A percentile compares a stretch with the other conserved stretches of the same genome.
Conservation (phyloP, 192 early-diverging fungal species). For the Diversispora epigaea region DNA sequence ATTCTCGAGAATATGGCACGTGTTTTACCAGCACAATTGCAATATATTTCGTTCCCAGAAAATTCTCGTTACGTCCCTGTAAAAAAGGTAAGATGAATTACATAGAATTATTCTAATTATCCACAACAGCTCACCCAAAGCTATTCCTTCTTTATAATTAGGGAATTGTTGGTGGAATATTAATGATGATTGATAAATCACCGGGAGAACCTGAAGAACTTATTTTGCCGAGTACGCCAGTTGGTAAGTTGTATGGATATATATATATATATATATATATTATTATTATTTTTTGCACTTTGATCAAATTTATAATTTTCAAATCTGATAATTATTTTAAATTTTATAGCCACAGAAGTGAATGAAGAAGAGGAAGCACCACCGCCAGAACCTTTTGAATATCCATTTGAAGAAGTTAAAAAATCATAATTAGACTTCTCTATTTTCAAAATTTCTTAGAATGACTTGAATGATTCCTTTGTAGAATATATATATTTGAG, state of each 20-base stretch:
- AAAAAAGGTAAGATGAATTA: slow-evolving; percentile 60
- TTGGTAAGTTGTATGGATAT: slow-evolving; percentile 35
- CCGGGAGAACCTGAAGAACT: slow-evolving; percentile 82
- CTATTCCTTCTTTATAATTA: slow-evolving; percentile 2
- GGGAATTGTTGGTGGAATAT: slow-evolving; percentile 76
- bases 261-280: too few species aligned
- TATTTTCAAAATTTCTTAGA: too few species aligned
- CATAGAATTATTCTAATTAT: neutral
- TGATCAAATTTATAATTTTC: neutral
- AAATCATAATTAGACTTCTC: neutral
- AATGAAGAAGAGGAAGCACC: slow-evolving; percentile 60
- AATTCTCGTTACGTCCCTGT: slow-evolving; percentile 87
- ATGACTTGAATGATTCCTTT: too few species aligned
- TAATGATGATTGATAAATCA: slow-evolving; percentile 77
- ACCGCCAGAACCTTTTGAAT: slow-evolving; percentile 81
- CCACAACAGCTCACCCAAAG: too few species aligned
- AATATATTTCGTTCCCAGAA: slow-evolving; percentile 82
- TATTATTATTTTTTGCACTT: neutral
- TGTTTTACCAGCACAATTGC: slow-evolving; percentile 83
- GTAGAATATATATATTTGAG: too few species aligned
- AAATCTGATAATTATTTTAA: neutral
- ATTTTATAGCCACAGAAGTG: slow-evolving; percentile 42
- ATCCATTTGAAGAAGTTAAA: slow-evolving; percentile 67
- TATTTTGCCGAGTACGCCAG: slow-evolving; percentile 57
- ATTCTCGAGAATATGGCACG: slow-evolving; percentile 84